Percentiles rank a stretch among this genome's conserved stretches.
phyloP scores from a whole-genome alignment of 345 rosid genomes.

The Noccaea bulbosa region DNA sequence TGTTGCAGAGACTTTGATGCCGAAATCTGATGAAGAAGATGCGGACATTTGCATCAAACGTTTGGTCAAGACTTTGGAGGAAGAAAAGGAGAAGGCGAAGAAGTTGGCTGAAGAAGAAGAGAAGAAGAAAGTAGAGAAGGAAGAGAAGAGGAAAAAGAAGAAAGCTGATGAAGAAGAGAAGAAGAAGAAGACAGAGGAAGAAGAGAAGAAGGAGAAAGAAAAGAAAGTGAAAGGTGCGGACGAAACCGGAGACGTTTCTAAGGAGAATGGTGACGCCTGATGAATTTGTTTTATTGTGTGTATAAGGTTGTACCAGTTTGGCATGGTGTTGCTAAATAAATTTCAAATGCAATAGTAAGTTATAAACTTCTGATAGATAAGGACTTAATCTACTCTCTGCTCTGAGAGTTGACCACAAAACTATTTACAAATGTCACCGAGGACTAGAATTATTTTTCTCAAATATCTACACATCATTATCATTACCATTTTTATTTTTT shows the following conservation, averaged over 20 bases:
- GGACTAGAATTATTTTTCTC: too few relatives aligned
- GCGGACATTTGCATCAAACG: constrained; percentile 44
- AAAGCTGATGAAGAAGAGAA: constrained; percentile 21
- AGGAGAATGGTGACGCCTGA: neutral
- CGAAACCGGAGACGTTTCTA: neutral
- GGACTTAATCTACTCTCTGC: too few relatives aligned
- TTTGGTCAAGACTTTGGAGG: constrained; percentile 45
- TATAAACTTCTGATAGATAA: neutral
- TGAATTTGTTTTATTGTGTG: neutral
- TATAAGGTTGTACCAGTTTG: neutral
- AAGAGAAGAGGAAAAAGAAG: constrained; percentile 13
- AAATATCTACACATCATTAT: too few relatives aligned
- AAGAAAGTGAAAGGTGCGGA: neutral
- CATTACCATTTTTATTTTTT: too few relatives aligned
- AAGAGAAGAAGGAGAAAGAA: constrained; percentile 8
- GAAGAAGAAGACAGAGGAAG: constrained; percentile 16
- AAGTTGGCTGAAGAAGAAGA: constrained; percentile 35
- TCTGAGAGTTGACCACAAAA: too few relatives aligned
- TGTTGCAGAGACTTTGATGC: constrained; percentile 59
- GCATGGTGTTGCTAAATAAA: neutral
- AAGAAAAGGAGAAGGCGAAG: constrained; percentile 38
- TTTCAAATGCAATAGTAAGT: neutral
- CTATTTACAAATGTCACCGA: too few relatives aligned
- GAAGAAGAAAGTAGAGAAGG: constrained; percentile 26
- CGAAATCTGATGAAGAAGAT: constrained; percentile 41